Evolutionary conservation across 2,329 filamentous ascomycete species (phyloP), one percentile per base, ranked within the genome.

Genomic region (Stagonosporopsis vannaccii): DNA sequence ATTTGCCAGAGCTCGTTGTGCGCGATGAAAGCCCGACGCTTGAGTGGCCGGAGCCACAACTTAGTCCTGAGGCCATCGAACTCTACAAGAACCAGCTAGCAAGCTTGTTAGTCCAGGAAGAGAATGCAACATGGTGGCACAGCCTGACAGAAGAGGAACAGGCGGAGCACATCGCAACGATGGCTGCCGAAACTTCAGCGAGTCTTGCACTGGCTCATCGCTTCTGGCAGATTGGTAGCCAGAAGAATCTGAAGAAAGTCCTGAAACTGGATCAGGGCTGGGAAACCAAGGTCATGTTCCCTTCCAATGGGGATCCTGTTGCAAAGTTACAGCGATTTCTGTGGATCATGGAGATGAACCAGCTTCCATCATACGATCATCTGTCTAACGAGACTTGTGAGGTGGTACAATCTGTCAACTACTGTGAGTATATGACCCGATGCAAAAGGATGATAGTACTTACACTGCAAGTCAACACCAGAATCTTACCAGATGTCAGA

Each of bases 391-490:
- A 72, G 7, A 70, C 68, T 0, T 64, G 49, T 6, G 70, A 71
- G 9, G 61, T 73, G 4, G 66, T 74, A 1, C 70, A 73, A 44
- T 66, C 71, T 1, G 67, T 73, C 11, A 56, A 71, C 6, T 74
- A 73, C 44, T 73, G 71, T 71, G 60, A 39, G 69, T 50, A 7
- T 19, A 4, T 19, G 8, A 8, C 20, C 7, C 28, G 15, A 6
- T 3, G 12, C n/a, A 2, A 0, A 32, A 26, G 15, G 9, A 6
- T 12, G 11, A 19, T 17, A 37, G n/a, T 11, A 30, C 53, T 62
- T 15, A 67, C 32, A 36, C 12, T 11, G 9, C 3, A 17, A 74
- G 71, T 69, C 49, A 74, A 74, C 32, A 30, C 37, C 1, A 60
- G 65, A 2, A 62, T 74, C 6, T 65, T 66, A 17, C 67, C 70